Evolutionary conservation across 495 filamentous ascomycete genomes (phyloP), one percentile per base, ranked within the genome.

Genomic region (Talaromyces ruber): DNA sequence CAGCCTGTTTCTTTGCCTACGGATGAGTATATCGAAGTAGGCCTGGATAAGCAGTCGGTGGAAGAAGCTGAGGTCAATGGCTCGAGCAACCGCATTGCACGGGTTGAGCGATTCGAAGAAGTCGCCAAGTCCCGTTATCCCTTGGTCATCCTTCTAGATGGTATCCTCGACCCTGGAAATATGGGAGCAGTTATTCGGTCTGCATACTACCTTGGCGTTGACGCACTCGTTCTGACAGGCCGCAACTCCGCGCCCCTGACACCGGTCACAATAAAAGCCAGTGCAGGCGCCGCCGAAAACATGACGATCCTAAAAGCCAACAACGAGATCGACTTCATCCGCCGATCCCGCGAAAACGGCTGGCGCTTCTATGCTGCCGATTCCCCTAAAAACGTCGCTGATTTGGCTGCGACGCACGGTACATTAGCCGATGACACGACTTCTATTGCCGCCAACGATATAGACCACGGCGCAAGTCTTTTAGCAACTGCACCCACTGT

Each of bases 141-240:
- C 0, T 80, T 98, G 30, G 75, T 96, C 18, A 74, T 98, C 12
- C 76, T 96, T 34, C 76, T 97, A 11, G 90, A 98, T 65, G 85
- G 86, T n/a, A 85, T 98, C 52, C 72, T 89, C 8, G 93, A 98
- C 72, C 86, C 91, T 2, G 92, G 91, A 1, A 98, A 98, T 70
- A 76, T 97, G 3, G 94, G 94, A 28, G 88, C 87, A 3, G 96
- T 97, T 61, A 78, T 97, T 32, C 88, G 94, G 22, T 87, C 90
- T 22, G 89, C 90, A 4, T 86, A 88, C 66, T 98, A 90, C 72
- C 82, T 97, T 3, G 94, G 94, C 39, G 87, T 89, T 14, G 86
- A 90, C 62, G 91, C 88, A 6, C 75, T 95, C 51, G 81, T 82
- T 8, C 84, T 90, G 61, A 86, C 89, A 6, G 81, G 81, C 29